Percentiles rank a stretch among this genome's conserved stretches.
phyloP scores from a whole-genome alignment of 805 yeast genomes.

The Kodamaea kakaduensis region DNA sequence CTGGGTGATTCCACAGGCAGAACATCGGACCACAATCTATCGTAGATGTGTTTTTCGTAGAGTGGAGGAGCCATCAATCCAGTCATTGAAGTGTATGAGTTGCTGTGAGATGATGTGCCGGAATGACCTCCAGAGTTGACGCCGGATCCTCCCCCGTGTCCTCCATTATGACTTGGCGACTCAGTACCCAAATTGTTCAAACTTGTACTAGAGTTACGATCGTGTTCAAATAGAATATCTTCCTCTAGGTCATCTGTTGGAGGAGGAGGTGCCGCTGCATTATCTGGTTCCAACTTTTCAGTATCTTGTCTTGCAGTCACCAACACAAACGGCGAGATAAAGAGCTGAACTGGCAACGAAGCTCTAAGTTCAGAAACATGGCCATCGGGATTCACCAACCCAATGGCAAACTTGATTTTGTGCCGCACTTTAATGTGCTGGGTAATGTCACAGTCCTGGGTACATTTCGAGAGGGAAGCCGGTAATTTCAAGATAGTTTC shows the following conservation, averaged over 20 bases:
- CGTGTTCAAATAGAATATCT: slow-evolving; percentile 4
- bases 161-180: too few species aligned
- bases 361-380: slow-evolving; percentile 91
- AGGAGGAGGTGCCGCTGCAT: not conserved
- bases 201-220: slow-evolving; percentile 14
- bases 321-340: slow-evolving; percentile 78
- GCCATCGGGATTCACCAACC: slow-evolving; percentile 82
- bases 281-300: slow-evolving; percentile 13
- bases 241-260: slow-evolving; percentile 1
- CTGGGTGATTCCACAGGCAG: slow-evolving; percentile 47
- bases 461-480: slow-evolving; percentile 63
- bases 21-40: slow-evolving; percentile 69
- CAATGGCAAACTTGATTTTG: slow-evolving; percentile 76
- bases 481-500: slow-evolving; percentile 62
- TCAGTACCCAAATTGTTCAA: slow-evolving; percentile 19
- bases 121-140: too few species aligned
- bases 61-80: slow-evolving; percentile 77
- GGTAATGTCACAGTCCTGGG: slow-evolving; percentile 81
- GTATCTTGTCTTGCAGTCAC: slow-evolving; percentile 47
- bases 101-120: slow-evolving; percentile 1
- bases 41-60: slow-evolving; percentile 78
- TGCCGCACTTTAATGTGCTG: slow-evolving; percentile 79
- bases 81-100: slow-evolving; percentile 17
- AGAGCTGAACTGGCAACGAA: slow-evolving; percentile 73
- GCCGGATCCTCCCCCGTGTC: too few species aligned